phyloP scores from a whole-genome alignment of 306 rosid genomes.

The Cucurbita moschata region DNA sequence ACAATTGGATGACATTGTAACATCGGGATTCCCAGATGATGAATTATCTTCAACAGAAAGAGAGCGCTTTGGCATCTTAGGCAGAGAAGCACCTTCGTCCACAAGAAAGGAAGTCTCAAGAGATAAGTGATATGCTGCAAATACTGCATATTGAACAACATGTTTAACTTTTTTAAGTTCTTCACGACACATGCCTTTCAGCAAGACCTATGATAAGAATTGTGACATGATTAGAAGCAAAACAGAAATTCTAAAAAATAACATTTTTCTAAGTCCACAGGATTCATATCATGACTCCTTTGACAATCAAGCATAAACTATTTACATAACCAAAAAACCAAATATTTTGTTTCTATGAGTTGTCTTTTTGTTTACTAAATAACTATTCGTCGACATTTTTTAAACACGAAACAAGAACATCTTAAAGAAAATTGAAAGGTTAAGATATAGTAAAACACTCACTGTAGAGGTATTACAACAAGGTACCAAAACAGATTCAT shows the following conservation, averaged over 20 bases:
- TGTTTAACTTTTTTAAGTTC: conserved; percentile 88
- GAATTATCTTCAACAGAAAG: conserved; percentile 22
- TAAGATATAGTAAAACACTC: neutral
- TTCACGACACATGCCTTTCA: conserved; percentile 60
- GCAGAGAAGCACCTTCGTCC: conserved; percentile 96
- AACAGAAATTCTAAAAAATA: neutral
- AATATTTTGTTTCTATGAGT: neutral
- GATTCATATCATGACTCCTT: neutral
- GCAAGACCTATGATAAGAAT: conserved; percentile 53
- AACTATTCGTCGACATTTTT: neutral
- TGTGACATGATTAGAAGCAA: conserved; percentile 16
- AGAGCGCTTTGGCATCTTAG: conserved; percentile 38
- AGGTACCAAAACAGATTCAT: neutral
- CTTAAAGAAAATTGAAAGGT: neutral
- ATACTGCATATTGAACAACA: conserved; percentile 78
- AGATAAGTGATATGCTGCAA: conserved; percentile 97
- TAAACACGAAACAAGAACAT: neutral
- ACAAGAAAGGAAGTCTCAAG: conserved; percentile 96
- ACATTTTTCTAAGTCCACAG: neutral
- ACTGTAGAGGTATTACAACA: neutral
- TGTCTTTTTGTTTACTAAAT: neutral
- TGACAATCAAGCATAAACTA: neutral
- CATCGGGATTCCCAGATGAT: conserved; percentile 19
- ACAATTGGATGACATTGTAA: conserved; percentile 17
- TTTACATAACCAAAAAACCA: neutral